Percentiles rank a stretch among this genome's conserved stretches.
These are phyloP conservation scores for Saccharomycopsis sp. DNA, from an alignment of 805 yeast species.

Conservation along the genomic window DNA sequence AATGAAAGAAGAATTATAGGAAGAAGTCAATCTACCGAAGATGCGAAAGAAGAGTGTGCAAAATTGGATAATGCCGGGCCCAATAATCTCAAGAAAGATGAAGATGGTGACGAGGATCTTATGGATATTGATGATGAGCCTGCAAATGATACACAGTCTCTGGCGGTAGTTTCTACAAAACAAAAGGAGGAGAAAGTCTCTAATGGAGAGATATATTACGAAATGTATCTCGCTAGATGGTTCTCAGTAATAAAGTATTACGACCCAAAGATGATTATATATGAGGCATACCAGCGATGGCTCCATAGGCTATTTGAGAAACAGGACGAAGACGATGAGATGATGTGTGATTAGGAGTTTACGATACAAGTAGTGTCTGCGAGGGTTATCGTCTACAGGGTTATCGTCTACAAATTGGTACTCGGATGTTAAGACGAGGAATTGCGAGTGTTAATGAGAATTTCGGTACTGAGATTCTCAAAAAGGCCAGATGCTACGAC, in stretches of 20 bases:
- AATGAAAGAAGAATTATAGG: background rate
- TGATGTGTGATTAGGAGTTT: background rate
- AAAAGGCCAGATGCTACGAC: too few species aligned
- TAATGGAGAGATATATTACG: slow-evolving; percentile 16
- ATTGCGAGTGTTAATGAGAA: too few species aligned
- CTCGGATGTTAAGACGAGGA: too few species aligned
- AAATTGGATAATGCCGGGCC: too few species aligned
- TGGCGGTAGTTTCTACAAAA: background rate
- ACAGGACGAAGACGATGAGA: background rate
- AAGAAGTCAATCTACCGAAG: too few species aligned
- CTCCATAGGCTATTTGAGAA: background rate
- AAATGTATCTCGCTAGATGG: slow-evolving; percentile 9
- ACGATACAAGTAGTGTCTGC: too few species aligned
- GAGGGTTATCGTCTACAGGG: too few species aligned
- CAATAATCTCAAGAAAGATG: background rate
- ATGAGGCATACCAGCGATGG: slow-evolving; percentile 1
- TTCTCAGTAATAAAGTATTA: slow-evolving; percentile 8
- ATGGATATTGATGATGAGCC: slow-evolving; percentile 14
- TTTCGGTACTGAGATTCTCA: too few species aligned
- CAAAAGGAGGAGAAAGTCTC: slow-evolving; percentile 14
- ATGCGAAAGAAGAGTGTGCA: too few species aligned
- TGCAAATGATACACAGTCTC: slow-evolving; percentile 4
- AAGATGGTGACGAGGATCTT: slow-evolving; percentile 2
- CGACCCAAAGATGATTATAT: slow-evolving; percentile 5
- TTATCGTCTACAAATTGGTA: too few species aligned